These are phyloP conservation scores for Saccharomycopsis olivae DNA, from an alignment of 805 yeast species.

Conservation along the genomic window DNA sequence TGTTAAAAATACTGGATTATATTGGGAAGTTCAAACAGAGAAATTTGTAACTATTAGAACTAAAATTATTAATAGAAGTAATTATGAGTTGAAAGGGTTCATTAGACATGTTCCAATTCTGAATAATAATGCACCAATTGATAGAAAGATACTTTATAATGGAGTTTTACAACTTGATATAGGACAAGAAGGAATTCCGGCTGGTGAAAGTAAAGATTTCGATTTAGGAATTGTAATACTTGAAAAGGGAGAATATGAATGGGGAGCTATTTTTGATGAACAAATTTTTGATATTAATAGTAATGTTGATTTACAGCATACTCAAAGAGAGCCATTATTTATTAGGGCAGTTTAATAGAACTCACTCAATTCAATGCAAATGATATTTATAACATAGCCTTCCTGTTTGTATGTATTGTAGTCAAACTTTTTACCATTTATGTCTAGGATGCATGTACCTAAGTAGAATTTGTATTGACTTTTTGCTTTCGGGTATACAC, in stretches of 20 bases:
- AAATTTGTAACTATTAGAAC: conserved; percentile 42
- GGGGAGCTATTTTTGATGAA: conserved; percentile 58
- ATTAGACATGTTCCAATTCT: conserved; percentile 48
- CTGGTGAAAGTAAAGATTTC: conserved; percentile 33
- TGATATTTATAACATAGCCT: no score
- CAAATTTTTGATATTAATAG: conserved; percentile 20
- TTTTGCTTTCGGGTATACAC: no score
- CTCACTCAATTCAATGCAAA: no score
- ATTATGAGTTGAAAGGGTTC: conserved; percentile 37
- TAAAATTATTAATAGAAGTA: conserved; percentile 38
- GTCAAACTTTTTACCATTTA: no score
- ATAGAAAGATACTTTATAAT: conserved; percentile 53
- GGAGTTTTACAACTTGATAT: conserved; percentile 60
- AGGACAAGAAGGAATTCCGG: conserved; percentile 27
- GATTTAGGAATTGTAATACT: conserved; percentile 52
- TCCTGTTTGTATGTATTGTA: no score
- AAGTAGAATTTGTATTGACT: no score
- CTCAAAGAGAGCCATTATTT: conserved; percentile 30
- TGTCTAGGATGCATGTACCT: no score
- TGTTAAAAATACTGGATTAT: conserved; percentile 22
- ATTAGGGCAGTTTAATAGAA: conserved; percentile 21
- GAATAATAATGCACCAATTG: conserved; percentile 27
- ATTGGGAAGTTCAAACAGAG: conserved; percentile 31
- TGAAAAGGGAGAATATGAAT: conserved; percentile 72
- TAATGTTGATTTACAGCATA: conserved; percentile 27